Evolutionary conservation across 106 monocot genomes (phyloP), one percentile per base, ranked within the genome.

Genomic region (Acorus gramineus): DNA sequence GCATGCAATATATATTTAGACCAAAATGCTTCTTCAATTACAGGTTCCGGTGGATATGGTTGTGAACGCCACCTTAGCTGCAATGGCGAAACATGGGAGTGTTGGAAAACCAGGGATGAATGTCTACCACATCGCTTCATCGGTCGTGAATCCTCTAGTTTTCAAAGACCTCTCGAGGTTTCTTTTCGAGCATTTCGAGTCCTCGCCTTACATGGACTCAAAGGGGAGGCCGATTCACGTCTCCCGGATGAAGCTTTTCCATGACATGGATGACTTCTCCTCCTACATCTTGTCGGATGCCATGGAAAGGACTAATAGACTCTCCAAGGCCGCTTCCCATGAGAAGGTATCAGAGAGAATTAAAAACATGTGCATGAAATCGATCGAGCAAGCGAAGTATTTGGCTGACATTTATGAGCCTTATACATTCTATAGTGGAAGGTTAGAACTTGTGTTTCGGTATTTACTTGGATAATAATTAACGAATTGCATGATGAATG

Each of bases 31-130:
- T 14, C 42, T 50, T 57, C 12, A 11, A 5, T 8, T 7, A 14
- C 46, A 75, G 75, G 75, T 93, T 7, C 93, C 93, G 9, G 93
- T 74, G 28, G 93, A 93, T 64, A 93, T 93, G 93, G 93, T 93
- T 2, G 93, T 93, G 52, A 93, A 89, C 66, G 85, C 89, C 44
- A 86, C 62, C 0, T 60, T 93, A 53, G 93, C 85, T 10, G 78
- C 93, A 13, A 93, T 93, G 73, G 83, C 93, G 11, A 93, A 86
- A 55, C 93, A 93, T 59, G 93, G 85, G 9, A 62, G 63, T 6
- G 49, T 28, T 4, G 62, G 11, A 48, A 64, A 68, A 2, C 67
- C 70, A 2, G 85, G 86, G 42, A 83, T 81, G 77, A 78, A 89
- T 47, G 60, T 77, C n/a, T 93, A 89, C 65, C 93, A 93, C 4